Base-by-base conservation (phyloP, 179 eudicot genomes). In the Patellifolia procumbens region DNA sequence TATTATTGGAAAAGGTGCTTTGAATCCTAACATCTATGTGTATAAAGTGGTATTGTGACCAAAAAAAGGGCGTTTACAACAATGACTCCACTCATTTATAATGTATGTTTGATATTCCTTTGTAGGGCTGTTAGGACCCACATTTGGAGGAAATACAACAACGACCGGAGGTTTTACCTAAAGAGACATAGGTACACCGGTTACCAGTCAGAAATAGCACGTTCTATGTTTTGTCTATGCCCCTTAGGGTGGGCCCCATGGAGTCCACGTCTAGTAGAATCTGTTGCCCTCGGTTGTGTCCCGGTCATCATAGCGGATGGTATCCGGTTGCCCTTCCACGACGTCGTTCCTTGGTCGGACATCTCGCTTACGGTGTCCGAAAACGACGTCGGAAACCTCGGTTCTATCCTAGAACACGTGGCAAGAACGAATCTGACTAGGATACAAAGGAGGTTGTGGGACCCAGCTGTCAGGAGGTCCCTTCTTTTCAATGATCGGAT, bases 201-300 rank as follows among this genome's bases (percentile, higher is more conserved):
- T 59, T 93, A 90, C 83, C 87, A 85, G 62, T 85, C 90, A 35
- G 98, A 93, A 70, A 88, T 93, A 0, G 87, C 79, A 2, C 89
- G 97, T 1, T 87, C 98, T 1, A 83, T 78, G 34, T 93, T 91
- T 42, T 93, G 98, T 42, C 72, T 93, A 22, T 93, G 98, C 78
- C 98, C 98, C 4, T 65, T 90, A 2, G 98, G 98, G 45, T 93
- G 98, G 98, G 98, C 98, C 39, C 98, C 97, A n/a, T 93, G 98
- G 98, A 93, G 98, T 35, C 98, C 98, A 2, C 80, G 98, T 28
- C 78, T 93, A 1, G 98, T 91, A 0, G 98, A 91, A 52, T 84
- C 98, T 0, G 95, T 93, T 10, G 97, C 82, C 0, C 71, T 93
- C 2, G 98, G 98, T 0, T 93, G 98, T 59, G 83, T 93, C 1